phyloP scores from a whole-genome alignment of 345 rosid genomes.

The Arabis hirsuta region DNA sequence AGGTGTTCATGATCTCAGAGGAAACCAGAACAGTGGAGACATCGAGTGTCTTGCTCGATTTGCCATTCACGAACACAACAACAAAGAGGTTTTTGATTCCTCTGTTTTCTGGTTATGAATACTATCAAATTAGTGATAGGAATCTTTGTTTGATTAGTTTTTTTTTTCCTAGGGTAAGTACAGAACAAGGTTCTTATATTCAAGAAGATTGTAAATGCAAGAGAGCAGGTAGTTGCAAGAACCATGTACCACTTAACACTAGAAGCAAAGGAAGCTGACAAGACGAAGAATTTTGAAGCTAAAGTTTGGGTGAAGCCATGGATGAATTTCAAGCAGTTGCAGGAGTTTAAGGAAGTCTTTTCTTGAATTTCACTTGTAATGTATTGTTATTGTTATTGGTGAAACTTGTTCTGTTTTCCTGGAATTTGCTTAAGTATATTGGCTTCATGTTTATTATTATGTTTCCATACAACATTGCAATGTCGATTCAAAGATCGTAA shows the following conservation, averaged over 20 bases:
- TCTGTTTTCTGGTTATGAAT: slow-evolving; percentile 19
- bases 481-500: too few species aligned
- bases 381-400: too few species aligned
- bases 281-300: slow-evolving; percentile 69
- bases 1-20: slow-evolving; percentile 47
- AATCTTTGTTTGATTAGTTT: slow-evolving; percentile 12
- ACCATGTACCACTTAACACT: slow-evolving; percentile 66
- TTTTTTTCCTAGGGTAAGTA: too few species aligned
- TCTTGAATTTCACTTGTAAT: slow-evolving; percentile 9
- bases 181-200: slow-evolving; percentile 57
- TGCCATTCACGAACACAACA: slow-evolving; percentile 67
- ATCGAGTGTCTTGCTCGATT: slow-evolving; percentile 66
- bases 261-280: slow-evolving; percentile 66
- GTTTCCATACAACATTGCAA: too few species aligned
- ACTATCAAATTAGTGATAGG: neutral
- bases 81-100: slow-evolving; percentile 47
- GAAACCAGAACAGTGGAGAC: slow-evolving; percentile 51
- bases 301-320: slow-evolving; percentile 91
- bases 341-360: slow-evolving; percentile 61
- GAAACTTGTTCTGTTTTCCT: too few species aligned
- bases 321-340: slow-evolving; percentile 75
- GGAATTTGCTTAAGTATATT: too few species aligned
- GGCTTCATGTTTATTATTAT: too few species aligned
- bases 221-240: slow-evolving; percentile 80
- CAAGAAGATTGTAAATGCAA: slow-evolving; percentile 62